Conservation (phyloP, 116 monocot species). For the Trichopus zeylanicus region DNA sequence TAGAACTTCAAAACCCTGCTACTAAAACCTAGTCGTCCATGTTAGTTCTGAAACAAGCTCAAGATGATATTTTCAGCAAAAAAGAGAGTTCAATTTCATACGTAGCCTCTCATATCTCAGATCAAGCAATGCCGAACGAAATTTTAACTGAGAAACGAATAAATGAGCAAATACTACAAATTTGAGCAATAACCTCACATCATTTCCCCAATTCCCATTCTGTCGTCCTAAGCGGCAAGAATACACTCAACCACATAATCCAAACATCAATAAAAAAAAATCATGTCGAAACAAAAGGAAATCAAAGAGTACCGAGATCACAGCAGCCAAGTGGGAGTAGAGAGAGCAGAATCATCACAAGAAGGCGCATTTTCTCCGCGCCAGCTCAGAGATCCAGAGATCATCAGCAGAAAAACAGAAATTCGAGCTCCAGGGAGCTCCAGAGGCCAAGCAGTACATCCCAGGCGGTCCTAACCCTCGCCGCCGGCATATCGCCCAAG, state of each 20-base stretch:
- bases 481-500: background rate
- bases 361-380: background rate
- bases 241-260: background rate
- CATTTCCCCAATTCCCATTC: background rate
- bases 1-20: too few species aligned
- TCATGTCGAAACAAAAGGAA: background rate
- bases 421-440: background rate
- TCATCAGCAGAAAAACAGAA: background rate
- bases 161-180: background rate
- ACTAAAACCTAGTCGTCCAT: too few species aligned
- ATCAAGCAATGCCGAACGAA: background rate
- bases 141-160: background rate
- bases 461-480: background rate
- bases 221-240: too few species aligned
- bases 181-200: background rate
- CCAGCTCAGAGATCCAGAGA: background rate
- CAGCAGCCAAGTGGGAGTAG: background rate
- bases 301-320: background rate
- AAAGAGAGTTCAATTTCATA: background rate
- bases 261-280: background rate
- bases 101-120: background rate
- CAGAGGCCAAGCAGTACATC: background rate
- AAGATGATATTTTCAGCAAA: too few species aligned
- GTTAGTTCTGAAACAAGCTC: too few species aligned
- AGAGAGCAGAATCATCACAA: background rate